Base-by-base conservation (phyloP, 2,329 filamentous ascomycete genomes). In the Paracoccidioides brasiliensis region DNA sequence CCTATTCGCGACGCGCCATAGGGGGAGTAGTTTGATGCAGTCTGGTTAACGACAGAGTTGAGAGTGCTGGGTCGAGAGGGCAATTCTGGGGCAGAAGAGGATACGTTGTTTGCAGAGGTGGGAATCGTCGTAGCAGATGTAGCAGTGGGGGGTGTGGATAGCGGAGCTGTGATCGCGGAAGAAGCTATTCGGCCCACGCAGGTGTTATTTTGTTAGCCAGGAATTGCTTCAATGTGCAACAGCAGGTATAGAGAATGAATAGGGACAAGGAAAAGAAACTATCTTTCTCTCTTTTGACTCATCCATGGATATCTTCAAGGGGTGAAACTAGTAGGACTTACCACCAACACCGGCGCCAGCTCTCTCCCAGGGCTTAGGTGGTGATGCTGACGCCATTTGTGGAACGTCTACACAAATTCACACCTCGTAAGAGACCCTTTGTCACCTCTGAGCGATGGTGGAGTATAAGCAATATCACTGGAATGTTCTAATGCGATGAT, bases 331-430 rank as follows among this genome's bases (percentile, higher is more conserved):
- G 15, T 9, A 5, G 14, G 12, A 73, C 76, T 65, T 74, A 83
- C 80, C 71, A 63, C 77, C 77, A 61, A 75, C 68, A 63, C 77
- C 77, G 5, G 49, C 49, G 72, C 85, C 86, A 62, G 84, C 80
- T 71, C 85, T 82, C 75, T 98, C 93, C 93, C 93, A 98, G 49
- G 93, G 93, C 75, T 98, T 98, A 55, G 93, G 93, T 68, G 93
- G 93, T 71, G 91, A 96, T 61, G 76, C 75, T 62, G 78, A 74
- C 65, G 79, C 78, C 79, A 82, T 82, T 61, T 10, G 49, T 37
- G 38, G 10, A n/a, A 41, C 37, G 49, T 30, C 49, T 42, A 52
- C 49, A 52, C 37, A 28, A 37, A 52, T 38, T 10, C 49, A 41
- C 22, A 12, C 22, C 49, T 52, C 22, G 49, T 7, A 37, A 12